Percentiles rank a stretch among this genome's conserved stretches.
phyloP scores from a whole-genome alignment of 2,329 filamentous ascomycete species.

The Fusarium keratoplasticum region DNA sequence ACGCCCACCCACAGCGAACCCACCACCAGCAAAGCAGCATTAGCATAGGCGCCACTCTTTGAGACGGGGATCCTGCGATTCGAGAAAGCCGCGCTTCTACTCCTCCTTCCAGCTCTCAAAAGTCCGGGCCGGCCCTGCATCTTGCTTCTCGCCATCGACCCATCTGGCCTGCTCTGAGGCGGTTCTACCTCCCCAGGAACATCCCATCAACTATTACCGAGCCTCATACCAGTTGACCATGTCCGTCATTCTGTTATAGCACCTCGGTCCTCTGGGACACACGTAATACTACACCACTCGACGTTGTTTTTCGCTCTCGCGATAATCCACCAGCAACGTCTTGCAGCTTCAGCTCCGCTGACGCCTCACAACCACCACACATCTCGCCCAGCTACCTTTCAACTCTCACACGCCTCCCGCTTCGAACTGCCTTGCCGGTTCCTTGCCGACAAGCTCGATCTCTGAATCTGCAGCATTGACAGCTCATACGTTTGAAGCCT shows the following conservation, averaged over 20 bases:
- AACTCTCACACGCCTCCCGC: neutral
- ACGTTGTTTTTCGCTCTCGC: slow-evolving; percentile 19
- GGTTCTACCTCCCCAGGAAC: slow-evolving; percentile 17
- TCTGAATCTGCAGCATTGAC: slow-evolving; percentile 11
- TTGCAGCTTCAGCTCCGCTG: slow-evolving; percentile 39
- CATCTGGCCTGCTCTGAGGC: slow-evolving; percentile 27
- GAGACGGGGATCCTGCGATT: slow-evolving; percentile 39
- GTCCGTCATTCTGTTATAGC: slow-evolving; percentile 52
- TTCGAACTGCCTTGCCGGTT: slow-evolving; percentile 7
- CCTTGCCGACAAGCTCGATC: slow-evolving; percentile 13
- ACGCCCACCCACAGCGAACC: slow-evolving; percentile 26
- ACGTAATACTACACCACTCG: slow-evolving; percentile 22
- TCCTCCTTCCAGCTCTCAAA: slow-evolving; percentile 42
- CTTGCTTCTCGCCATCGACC: slow-evolving; percentile 35
- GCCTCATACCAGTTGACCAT: slow-evolving; percentile 46
- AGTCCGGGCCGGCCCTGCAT: slow-evolving; percentile 40
- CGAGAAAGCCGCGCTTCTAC: slow-evolving; percentile 36
- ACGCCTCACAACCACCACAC: slow-evolving; percentile 26
- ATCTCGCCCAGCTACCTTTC: neutral
- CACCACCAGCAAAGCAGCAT: slow-evolving; percentile 28
- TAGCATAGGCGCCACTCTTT: slow-evolving; percentile 39
- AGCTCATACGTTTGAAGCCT: slow-evolving; percentile 5
- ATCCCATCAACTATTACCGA: slow-evolving; percentile 22
- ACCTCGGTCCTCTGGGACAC: slow-evolving; percentile 53
- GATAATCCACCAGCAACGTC: slow-evolving; percentile 30